Conservation (phyloP, 164 flowering plant genomes). For the Piper longum region DNA sequence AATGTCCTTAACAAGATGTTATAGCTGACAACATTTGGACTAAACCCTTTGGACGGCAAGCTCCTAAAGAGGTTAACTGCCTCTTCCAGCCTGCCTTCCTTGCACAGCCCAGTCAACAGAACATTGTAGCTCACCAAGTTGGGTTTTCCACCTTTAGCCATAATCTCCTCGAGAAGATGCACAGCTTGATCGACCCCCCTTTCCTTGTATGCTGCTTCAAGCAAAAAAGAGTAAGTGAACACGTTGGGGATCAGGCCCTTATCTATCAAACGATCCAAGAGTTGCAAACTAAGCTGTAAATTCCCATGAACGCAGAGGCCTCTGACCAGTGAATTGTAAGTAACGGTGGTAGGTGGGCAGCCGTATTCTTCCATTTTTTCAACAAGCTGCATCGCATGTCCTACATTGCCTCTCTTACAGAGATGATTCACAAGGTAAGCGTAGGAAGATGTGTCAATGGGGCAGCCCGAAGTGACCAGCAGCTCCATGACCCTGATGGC, state of each 20-base stretch:
- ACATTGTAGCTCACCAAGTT: conserved; percentile 85
- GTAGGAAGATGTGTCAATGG: conserved; percentile 44
- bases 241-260: conserved; percentile 71
- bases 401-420: conserved; percentile 66
- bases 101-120: conserved; percentile 71
- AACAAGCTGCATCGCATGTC: conserved; percentile 76
- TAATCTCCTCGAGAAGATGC: conserved; percentile 56
- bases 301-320: conserved; percentile 67
- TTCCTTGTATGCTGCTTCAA: conserved; percentile 75
- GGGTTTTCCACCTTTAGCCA: conserved; percentile 64
- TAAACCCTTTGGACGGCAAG: conserved; percentile 56
- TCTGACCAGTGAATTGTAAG: conserved; percentile 67
- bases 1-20: conserved; percentile 63
- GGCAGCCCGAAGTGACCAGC: conserved; percentile 47
- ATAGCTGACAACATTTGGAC: conserved; percentile 70
- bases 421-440: conserved; percentile 54
- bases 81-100: conserved; percentile 63
- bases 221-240: conserved; percentile 67
- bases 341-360: conserved; percentile 38
- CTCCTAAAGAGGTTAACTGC: conserved; percentile 51
- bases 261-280: conserved; percentile 45
- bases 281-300: conserved; percentile 48
- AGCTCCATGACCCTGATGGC: conserved; percentile 65
- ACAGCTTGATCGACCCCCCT: conserved; percentile 70
- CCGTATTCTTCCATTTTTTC: conserved; percentile 75